Percentiles rank a stretch among this genome's conserved stretches.
Conservation (phyloP, 768 basidiomycete genomes). For the Paxillus rubicundulus region DNA sequence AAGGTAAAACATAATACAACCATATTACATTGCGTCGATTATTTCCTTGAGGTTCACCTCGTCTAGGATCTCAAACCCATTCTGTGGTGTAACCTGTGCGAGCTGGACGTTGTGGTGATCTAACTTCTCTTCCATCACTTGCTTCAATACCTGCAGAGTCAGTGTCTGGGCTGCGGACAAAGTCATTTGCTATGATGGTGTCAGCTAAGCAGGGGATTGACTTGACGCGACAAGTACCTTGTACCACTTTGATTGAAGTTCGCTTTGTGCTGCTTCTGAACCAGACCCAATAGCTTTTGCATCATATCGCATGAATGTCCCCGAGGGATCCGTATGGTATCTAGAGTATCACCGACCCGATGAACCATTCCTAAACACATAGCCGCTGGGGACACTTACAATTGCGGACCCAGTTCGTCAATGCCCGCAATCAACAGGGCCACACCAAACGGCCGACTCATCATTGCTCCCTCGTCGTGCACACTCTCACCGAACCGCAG, state of each 20-base stretch:
- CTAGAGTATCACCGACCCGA: conserved; percentile 39
- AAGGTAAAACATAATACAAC: conserved; percentile 18
- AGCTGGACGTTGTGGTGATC: conserved; percentile 99
- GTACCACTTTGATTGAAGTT: conserved; percentile 96
- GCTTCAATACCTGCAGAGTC: conserved; percentile 88
- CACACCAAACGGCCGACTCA: conserved; percentile 99
- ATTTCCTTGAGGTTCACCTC: conserved; percentile 78
- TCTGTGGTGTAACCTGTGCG: conserved; percentile 83
- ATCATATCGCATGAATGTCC: conserved; percentile 94
- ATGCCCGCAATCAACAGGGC: conserved; percentile 96
- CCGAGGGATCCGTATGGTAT: conserved; percentile 97
- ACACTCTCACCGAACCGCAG: conserved; percentile 98
- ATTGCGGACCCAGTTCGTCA: conserved; percentile 92
- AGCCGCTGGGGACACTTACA: conserved; percentile 53
- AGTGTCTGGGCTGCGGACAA: conserved; percentile 84
- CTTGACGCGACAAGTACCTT: conserved; percentile 50
- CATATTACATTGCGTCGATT: conserved; percentile 74
- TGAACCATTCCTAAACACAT: conserved; percentile 5
- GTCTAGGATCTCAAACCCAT: conserved; percentile 88
- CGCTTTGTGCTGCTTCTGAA: conserved; percentile 95
- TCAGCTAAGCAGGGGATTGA: conserved; percentile 7
- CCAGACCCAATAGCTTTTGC: conserved; percentile 99
- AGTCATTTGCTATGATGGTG: conserved; percentile 75
- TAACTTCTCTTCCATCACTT: conserved; percentile 99
- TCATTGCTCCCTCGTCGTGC: conserved; percentile 98